Percentiles rank a stretch among this genome's conserved stretches.
phyloP scores from a whole-genome alignment of 169 alveolate species.

The Eimeria brunetti region DNA sequence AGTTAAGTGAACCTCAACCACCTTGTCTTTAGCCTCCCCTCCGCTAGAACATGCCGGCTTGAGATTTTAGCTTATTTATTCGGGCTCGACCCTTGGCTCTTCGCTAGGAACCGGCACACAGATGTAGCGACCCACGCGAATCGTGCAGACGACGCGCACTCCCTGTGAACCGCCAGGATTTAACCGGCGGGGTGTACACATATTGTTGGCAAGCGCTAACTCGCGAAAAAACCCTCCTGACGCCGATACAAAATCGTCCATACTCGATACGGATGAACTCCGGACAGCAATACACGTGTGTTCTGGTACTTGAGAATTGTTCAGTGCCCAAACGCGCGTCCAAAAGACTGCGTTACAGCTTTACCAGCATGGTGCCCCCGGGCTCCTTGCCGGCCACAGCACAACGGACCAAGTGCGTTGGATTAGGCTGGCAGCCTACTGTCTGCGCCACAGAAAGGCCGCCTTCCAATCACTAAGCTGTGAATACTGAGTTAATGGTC shows the following conservation, averaged over 20 bases:
- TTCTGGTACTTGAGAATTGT: not conserved
- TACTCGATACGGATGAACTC: no score
- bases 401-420: not conserved
- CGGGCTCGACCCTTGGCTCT: constrained; percentile 63
- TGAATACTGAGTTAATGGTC: no score
- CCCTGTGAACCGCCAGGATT: no score
- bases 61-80: constrained; percentile 38
- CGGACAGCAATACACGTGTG: not conserved
- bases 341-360: not conserved
- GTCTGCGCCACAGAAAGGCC: not conserved
- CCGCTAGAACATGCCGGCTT: constrained; percentile 50
- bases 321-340: not conserved
- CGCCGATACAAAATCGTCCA: not conserved
- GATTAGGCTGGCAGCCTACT: not conserved
- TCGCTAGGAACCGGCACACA: constrained; percentile 59
- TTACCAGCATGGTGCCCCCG: no score
- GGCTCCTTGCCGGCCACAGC: no score
- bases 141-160: not conserved
- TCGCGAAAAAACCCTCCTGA: no score
- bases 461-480: not conserved
- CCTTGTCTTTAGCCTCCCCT: constrained; percentile 4
- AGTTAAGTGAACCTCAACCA: constrained; percentile 20
- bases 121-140: not conserved
- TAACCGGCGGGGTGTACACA: no score
- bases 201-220: no score